These are phyloP conservation scores for Mycena floridula DNA, from an alignment of 768 basidiomycete genomes.

Conservation along the genomic window DNA sequence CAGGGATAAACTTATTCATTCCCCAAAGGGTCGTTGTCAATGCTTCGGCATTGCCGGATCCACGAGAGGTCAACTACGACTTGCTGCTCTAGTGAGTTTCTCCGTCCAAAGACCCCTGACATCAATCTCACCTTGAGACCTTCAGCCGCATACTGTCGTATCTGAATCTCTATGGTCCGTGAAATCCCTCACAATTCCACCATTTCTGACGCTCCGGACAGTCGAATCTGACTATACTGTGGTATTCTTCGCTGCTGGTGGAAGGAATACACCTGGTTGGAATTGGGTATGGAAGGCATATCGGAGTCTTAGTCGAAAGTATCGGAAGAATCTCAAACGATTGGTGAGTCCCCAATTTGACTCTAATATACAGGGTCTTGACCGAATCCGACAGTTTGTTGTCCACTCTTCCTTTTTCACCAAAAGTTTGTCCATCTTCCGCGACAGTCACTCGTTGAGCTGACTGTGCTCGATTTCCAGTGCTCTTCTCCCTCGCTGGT, in stretches of 20 bases:
- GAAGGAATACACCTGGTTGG: slow-evolving; percentile 70
- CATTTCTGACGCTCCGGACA: no score
- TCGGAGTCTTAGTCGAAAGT: slow-evolving; percentile 72
- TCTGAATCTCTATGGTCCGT: slow-evolving; percentile 75
- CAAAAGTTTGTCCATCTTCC: slow-evolving; percentile 72
- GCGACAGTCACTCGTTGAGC: background rate
- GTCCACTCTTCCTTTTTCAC: slow-evolving; percentile 87
- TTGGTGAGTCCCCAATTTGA: slow-evolving; percentile 41
- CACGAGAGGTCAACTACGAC: slow-evolving; percentile 71
- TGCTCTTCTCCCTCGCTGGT: slow-evolving; percentile 85
- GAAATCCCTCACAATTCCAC: no score
- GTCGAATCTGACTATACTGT: slow-evolving; percentile 89
- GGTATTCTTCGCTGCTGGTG: slow-evolving; percentile 81
- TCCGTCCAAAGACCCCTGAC: slow-evolving; percentile 1
- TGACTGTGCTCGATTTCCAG: no score
- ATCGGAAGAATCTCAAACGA: slow-evolving; percentile 83
- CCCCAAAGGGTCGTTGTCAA: slow-evolving; percentile 69
- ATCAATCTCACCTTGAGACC: slow-evolving; percentile 5
- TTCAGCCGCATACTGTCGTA: slow-evolving; percentile 70
- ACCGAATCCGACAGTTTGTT: slow-evolving; percentile 49
- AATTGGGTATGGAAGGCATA: slow-evolving; percentile 93
- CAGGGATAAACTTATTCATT: slow-evolving; percentile 4
- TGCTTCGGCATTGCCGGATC: slow-evolving; percentile 80
- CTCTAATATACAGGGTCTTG: background rate
- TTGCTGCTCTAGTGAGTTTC: slow-evolving; percentile 58